phyloP scores from a whole-genome alignment of 2,329 filamentous ascomycete species.

The Lecanicillium sp. region DNA sequence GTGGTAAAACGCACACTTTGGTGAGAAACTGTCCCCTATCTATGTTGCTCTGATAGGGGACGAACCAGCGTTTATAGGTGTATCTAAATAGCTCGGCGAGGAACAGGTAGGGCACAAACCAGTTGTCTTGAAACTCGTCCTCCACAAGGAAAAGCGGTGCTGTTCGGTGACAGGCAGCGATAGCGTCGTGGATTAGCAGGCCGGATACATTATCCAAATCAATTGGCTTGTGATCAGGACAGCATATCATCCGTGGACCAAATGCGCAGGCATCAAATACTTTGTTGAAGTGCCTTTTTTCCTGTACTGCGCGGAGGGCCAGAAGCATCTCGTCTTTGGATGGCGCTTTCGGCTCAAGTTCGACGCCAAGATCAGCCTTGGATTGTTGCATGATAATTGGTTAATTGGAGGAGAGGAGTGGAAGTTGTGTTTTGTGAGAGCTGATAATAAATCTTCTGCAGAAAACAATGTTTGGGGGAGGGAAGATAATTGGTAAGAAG shows the following conservation, averaged over 20 bases:
- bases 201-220: neutral
- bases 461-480: too few species aligned
- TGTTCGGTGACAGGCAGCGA: constrained; percentile 1
- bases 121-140: too few species aligned
- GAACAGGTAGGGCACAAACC: too few species aligned
- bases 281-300: neutral
- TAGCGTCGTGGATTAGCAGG: neutral
- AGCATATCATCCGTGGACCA: neutral
- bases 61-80: neutral
- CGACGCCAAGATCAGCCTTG: too few species aligned
- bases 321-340: neutral
- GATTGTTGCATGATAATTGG: too few species aligned
- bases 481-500: too few species aligned
- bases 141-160: neutral
- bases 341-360: neutral
- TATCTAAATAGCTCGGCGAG: neutral
- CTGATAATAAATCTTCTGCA: too few species aligned
- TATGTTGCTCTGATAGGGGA: neutral
- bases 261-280: neutral
- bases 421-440: too few species aligned
- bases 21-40: constrained; percentile 1
- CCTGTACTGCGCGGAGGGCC: neutral
- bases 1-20: neutral
- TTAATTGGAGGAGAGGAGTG: too few species aligned
- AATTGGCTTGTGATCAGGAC: neutral